phyloP scores from a whole-genome alignment of 2,329 filamentous ascomycete genomes.

The Bipolaris cookei region DNA sequence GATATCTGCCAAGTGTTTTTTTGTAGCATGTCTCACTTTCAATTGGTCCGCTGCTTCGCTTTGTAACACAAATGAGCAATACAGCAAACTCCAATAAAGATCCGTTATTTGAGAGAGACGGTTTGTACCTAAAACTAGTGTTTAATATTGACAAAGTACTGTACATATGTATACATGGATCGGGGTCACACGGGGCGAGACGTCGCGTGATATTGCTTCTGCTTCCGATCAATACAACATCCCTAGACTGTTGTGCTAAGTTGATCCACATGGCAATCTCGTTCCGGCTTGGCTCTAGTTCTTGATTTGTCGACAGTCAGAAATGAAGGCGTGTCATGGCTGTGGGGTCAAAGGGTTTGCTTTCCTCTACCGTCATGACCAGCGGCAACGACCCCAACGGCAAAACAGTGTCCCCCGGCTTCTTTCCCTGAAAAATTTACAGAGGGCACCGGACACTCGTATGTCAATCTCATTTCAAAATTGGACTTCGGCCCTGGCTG shows the following conservation, averaged over 20 bases:
- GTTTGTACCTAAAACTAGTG: neutral
- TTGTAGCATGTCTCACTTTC: too few relatives aligned
- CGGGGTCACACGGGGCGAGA: neutral
- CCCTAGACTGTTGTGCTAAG: neutral
- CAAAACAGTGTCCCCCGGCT: neutral
- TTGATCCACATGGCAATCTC: slow-evolving; percentile 5
- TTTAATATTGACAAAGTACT: neutral
- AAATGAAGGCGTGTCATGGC: neutral
- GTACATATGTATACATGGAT: neutral
- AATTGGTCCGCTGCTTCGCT: too few relatives aligned
- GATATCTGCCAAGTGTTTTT: too few relatives aligned
- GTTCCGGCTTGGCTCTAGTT: neutral
- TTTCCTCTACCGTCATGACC: neutral
- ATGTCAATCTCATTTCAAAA: neutral
- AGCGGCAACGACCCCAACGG: neutral
- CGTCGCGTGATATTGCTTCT: slow-evolving; percentile 4
- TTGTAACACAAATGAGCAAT: neutral
- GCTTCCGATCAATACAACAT: neutral
- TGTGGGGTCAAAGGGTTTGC: slow-evolving; percentile 9
- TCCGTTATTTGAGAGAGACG: neutral
- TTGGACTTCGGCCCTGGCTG: neutral
- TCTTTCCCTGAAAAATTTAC: neutral
- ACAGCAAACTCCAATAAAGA: neutral
- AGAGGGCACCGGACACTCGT: neutral
- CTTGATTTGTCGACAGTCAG: neutral